Conservation (phyloP, 495 filamentous ascomycete genomes). For the Trichoderma erinaceum region DNA sequence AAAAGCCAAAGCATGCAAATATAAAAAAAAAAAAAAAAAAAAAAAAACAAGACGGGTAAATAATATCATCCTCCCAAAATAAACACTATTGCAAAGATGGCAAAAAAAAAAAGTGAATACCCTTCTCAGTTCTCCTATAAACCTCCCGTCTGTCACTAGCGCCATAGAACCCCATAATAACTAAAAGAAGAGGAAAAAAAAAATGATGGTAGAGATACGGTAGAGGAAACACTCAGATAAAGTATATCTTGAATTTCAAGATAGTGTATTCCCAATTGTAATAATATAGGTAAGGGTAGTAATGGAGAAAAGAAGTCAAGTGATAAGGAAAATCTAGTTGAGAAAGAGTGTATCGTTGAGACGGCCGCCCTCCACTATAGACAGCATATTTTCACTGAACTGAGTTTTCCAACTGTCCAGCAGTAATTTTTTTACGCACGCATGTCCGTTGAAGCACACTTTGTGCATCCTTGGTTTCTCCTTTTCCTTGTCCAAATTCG, state of each 20-base stretch:
- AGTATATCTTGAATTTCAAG: neutral
- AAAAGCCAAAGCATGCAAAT: neutral
- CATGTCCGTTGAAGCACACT: neutral
- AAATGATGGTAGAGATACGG: neutral
- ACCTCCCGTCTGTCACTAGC: constrained; percentile 9
- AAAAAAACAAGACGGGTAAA: neutral
- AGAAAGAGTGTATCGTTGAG: constrained; percentile 9
- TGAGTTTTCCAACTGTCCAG: neutral
- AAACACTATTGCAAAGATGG: no score
- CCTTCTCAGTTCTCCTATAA: neutral
- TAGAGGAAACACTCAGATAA: neutral
- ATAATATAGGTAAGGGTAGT: neutral
- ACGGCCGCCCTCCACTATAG: neutral
- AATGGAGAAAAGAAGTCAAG: neutral
- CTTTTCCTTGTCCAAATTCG: neutral
- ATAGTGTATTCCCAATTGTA: constrained; percentile 1
- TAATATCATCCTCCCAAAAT: no score
- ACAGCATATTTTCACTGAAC: neutral
- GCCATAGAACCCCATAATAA: constrained; percentile 1
- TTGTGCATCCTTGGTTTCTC: neutral
- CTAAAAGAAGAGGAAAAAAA: neutral
- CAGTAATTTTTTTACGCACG: neutral
- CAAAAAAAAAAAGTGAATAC: neutral
- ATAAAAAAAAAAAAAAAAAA: neutral
- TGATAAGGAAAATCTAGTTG: neutral